A percentile compares a stretch with the other conserved stretches of the same genome.
These are phyloP conservation scores for Tetrapyrgos nigripes DNA, from an alignment of 1,284 basidiomycete genomes.

Conservation along the genomic window DNA sequence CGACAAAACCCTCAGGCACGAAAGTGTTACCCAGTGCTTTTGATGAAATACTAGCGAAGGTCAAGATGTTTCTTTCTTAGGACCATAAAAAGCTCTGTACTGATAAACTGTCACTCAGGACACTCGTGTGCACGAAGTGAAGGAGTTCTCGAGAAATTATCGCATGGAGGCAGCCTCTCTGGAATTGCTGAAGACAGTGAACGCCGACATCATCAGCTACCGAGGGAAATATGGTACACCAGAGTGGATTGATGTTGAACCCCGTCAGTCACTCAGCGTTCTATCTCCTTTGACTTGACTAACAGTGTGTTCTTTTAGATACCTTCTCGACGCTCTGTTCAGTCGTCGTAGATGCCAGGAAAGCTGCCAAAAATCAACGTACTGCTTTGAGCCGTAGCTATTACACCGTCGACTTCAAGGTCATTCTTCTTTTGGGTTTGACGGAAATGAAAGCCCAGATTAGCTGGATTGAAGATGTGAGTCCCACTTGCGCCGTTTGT, in stretches of 20 bases:
- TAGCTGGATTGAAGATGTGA: constrained; percentile 49
- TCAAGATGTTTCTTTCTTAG: neutral
- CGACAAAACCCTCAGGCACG: constrained; percentile 28
- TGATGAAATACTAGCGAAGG: constrained; percentile 20
- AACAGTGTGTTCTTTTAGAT: constrained; percentile 23
- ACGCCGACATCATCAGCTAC: constrained; percentile 22
- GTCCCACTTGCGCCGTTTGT: too few species aligned
- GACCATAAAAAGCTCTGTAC: too few species aligned
- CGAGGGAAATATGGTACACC: constrained; percentile 27
- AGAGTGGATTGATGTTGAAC: constrained; percentile 30
- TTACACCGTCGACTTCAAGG: constrained; percentile 40
- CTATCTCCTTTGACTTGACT: neutral
- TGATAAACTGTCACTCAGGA: constrained; percentile 29
- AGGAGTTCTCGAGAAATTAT: constrained; percentile 36
- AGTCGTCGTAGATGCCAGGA: constrained; percentile 42
- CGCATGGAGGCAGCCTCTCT: constrained; percentile 1
- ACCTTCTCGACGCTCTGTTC: constrained; percentile 44
- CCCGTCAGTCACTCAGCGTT: constrained; percentile 16
- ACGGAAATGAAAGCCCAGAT: constrained; percentile 54
- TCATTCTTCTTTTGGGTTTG: constrained; percentile 50
- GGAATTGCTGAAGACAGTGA: neutral
- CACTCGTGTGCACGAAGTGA: constrained; percentile 36
- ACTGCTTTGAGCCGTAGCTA: constrained; percentile 25
- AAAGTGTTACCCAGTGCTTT: constrained; percentile 32
- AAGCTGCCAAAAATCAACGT: constrained; percentile 25